Evolutionary conservation across 2,329 filamentous ascomycete species (phyloP).

Genomic region (Cordyceps pruinosa): DNA sequence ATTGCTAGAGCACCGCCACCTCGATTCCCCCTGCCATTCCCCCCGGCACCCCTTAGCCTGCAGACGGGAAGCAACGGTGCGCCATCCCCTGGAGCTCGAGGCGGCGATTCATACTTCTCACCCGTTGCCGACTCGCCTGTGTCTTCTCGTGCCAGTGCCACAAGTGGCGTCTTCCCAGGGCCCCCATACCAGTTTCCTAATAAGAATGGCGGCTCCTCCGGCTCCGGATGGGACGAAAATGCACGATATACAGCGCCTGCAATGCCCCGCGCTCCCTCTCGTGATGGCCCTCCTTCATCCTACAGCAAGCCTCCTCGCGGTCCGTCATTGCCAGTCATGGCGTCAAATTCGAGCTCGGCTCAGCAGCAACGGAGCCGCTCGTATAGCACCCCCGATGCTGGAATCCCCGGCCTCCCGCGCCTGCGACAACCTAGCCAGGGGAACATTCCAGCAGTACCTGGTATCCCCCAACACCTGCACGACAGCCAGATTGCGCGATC

Average conservation of each 20-base stretch:
- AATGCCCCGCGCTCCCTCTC: slow-evolving; percentile 71
- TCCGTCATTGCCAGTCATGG: slow-evolving; percentile 73
- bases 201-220: slow-evolving; percentile 52
- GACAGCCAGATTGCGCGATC: slow-evolving; percentile 66
- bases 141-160: slow-evolving; percentile 66
- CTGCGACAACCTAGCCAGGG: slow-evolving; percentile 47
- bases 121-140: slow-evolving; percentile 74
- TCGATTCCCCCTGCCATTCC: slow-evolving; percentile 61
- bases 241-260: slow-evolving; percentile 86
- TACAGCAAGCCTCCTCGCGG: slow-evolving; percentile 64
- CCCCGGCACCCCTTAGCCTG: slow-evolving; percentile 56
- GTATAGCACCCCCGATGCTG: slow-evolving; percentile 93
- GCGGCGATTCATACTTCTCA: slow-evolving; percentile 88
- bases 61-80: slow-evolving; percentile 48
- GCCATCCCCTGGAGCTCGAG: slow-evolving; percentile 54
- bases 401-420: slow-evolving; percentile 56
- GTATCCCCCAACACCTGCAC: slow-evolving; percentile 65
- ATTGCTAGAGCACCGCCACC: slow-evolving; percentile 57
- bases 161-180: slow-evolving; percentile 62
- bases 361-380: slow-evolving; percentile 74
- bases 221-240: slow-evolving; percentile 64
- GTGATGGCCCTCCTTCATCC: slow-evolving; percentile 63
- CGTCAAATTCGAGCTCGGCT: slow-evolving; percentile 46
- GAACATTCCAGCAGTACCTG: slow-evolving; percentile 63
- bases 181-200: slow-evolving; percentile 65